Percentiles rank a stretch among this genome's conserved stretches.
Conservation (phyloP, 1,284 basidiomycete species). For the Pseudozyma sp. region DNA sequence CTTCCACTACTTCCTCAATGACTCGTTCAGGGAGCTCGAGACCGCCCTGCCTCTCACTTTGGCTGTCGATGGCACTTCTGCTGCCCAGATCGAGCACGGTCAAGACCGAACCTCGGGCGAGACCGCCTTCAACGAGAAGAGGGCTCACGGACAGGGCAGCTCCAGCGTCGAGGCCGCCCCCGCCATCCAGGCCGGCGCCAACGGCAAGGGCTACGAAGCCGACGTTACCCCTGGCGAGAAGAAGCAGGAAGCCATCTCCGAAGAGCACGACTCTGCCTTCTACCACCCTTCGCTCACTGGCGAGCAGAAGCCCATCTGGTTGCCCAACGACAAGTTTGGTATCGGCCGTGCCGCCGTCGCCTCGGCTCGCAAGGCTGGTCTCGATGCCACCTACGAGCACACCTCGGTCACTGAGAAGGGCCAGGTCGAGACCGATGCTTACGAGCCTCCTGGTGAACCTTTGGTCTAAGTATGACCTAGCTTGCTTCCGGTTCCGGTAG, state of each 20-base stretch:
- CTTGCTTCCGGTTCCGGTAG: background rate
- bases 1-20: slow-evolving; percentile 69
- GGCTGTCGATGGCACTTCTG: slow-evolving; percentile 20
- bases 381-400: slow-evolving; percentile 59
- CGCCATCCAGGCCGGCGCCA: slow-evolving; percentile 12
- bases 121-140: slow-evolving; percentile 56
- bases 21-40: slow-evolving; percentile 56
- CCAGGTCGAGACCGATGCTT: slow-evolving; percentile 58
- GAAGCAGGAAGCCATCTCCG: slow-evolving; percentile 18
- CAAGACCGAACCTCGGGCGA: slow-evolving; percentile 37
- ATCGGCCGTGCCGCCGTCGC: slow-evolving; percentile 60
- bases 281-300: slow-evolving; percentile 61
- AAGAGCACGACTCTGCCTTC: slow-evolving; percentile 55
- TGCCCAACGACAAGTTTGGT: slow-evolving; percentile 66
- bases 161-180: slow-evolving; percentile 20
- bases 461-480: slow-evolving; percentile 31
- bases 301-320: slow-evolving; percentile 64
- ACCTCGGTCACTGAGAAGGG: slow-evolving; percentile 65
- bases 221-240: slow-evolving; percentile 13
- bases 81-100: slow-evolving; percentile 20
- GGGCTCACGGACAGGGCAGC: slow-evolving; percentile 21
- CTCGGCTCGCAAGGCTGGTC: slow-evolving; percentile 58
- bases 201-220: slow-evolving; percentile 27
- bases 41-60: slow-evolving; percentile 60
- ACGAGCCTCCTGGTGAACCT: slow-evolving; percentile 63